These are phyloP conservation scores for Apiospora hydei DNA, from an alignment of 2,329 filamentous ascomycete genomes.

Conservation along the genomic window DNA sequence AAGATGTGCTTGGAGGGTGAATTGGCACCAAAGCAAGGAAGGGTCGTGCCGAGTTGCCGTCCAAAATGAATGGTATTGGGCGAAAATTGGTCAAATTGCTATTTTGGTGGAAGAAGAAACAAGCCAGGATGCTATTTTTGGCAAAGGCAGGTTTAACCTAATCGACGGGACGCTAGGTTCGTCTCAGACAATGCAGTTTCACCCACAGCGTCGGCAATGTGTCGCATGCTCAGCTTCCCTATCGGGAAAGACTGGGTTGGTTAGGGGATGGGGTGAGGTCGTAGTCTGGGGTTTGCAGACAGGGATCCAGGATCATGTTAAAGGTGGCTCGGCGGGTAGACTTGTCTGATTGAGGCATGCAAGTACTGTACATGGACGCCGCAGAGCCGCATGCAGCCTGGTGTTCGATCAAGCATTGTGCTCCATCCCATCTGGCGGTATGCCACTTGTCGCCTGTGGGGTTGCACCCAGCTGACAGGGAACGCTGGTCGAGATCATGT, in stretches of 20 bases:
- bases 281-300: neutral
- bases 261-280: neutral
- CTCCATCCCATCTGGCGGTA: constrained; percentile 13
- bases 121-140: constrained; percentile 6
- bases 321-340: neutral
- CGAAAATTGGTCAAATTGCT: neutral
- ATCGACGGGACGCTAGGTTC: neutral
- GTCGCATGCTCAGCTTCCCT: constrained; percentile 11
- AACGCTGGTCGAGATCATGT: constrained; percentile 5
- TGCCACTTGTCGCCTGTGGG: neutral
- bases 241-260: neutral
- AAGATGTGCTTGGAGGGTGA: neutral
- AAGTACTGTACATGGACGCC: neutral
- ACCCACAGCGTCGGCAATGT: neutral
- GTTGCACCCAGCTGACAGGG: constrained; percentile 13
- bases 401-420: neutral
- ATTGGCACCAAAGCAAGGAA: neutral
- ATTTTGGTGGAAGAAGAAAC: neutral
- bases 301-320: constrained; percentile 13
- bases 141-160: neutral
- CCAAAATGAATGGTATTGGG: neutral
- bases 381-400: constrained; percentile 12
- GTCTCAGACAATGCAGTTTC: neutral
- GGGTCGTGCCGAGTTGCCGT: neutral
- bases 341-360: neutral